phyloP scores from a whole-genome alignment of 306 rosid species.

The apple (Malus domestica) region DNA sequence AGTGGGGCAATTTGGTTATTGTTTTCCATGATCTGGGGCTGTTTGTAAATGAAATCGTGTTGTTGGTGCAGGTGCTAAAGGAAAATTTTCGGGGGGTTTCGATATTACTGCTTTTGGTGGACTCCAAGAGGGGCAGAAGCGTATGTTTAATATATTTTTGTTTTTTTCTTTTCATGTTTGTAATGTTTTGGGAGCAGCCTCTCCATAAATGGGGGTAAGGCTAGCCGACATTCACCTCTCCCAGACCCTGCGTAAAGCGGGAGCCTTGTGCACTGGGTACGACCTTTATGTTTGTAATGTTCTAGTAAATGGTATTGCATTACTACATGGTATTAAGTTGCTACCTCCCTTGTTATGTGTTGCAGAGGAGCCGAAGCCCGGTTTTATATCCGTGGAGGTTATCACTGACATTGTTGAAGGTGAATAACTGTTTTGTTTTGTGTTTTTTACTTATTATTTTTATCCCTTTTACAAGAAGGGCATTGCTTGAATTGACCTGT shows the following conservation, averaged over 20 bases:
- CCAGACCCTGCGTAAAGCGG: too few species aligned
- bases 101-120: slow-evolving; percentile 74
- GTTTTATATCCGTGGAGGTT: slow-evolving; percentile 62
- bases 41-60: slow-evolving; percentile 9
- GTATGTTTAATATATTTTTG: slow-evolving; percentile 20
- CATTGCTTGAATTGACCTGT: slow-evolving; percentile 1
- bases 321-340: slow-evolving; percentile 1
- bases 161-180: neutral
- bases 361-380: slow-evolving; percentile 45
- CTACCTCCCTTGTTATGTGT: slow-evolving; percentile 1
- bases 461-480: neutral
- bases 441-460: neutral
- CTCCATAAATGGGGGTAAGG: too few species aligned
- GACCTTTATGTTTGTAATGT: neutral
- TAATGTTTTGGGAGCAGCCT: neutral
- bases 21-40: neutral
- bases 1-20: neutral
- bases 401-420: slow-evolving; percentile 75
- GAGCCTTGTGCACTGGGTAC: too few species aligned
- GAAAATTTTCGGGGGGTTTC: slow-evolving; percentile 95
- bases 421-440: slow-evolving; percentile 1
- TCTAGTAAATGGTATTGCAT: neutral
- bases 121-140: slow-evolving; percentile 40
- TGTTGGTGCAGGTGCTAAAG: slow-evolving; percentile 59
- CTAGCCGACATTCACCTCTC: too few species aligned